These are phyloP conservation scores for Phyllosticta paracitricarpa DNA, from an alignment of 2,329 filamentous ascomycete genomes.

Conservation along the genomic window DNA sequence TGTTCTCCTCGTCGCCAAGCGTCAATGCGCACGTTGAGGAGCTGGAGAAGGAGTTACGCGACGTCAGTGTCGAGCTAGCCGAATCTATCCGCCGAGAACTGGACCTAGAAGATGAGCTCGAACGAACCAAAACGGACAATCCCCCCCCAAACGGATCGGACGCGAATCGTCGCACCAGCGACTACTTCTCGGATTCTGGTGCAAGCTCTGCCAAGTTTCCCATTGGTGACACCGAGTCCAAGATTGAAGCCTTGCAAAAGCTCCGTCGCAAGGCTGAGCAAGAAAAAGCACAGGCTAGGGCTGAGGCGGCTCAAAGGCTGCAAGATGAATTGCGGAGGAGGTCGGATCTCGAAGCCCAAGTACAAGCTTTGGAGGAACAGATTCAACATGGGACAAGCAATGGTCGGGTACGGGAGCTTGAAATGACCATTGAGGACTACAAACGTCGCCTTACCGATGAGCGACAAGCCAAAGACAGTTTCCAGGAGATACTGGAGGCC, in stretches of 20 bases:
- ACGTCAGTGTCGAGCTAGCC: slow-evolving; percentile 87
- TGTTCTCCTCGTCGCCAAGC: slow-evolving; percentile 32
- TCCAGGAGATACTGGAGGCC: slow-evolving; percentile 80
- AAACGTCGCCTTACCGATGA: slow-evolving; percentile 76
- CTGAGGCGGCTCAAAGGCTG: slow-evolving; percentile 75
- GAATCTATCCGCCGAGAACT: slow-evolving; percentile 90
- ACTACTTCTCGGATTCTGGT: slow-evolving; percentile 96
- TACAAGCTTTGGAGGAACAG: slow-evolving; percentile 70
- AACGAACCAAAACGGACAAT: slow-evolving; percentile 71
- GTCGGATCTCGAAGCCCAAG: slow-evolving; percentile 69
- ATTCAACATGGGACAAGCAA: slow-evolving; percentile 43
- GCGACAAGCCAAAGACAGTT: slow-evolving; percentile 78
- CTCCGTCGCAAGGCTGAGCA: slow-evolving; percentile 78
- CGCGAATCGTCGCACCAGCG: slow-evolving; percentile 71
- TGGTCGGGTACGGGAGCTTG: slow-evolving; percentile 38
- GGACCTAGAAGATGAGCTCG: slow-evolving; percentile 89
- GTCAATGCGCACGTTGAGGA: slow-evolving; percentile 61
- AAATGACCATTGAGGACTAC: slow-evolving; percentile 70
- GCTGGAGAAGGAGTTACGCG: slow-evolving; percentile 87
- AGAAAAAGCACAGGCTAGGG: slow-evolving; percentile 75
- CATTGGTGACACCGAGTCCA: slow-evolving; percentile 47
- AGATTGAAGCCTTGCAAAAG: slow-evolving; percentile 65
- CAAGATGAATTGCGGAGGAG: slow-evolving; percentile 75
- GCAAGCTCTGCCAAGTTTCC: slow-evolving; percentile 73
- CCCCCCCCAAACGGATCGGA: slow-evolving; percentile 44